Evolutionary conservation across 2,329 filamentous ascomycete genomes (phyloP), one percentile per base, ranked within the genome.

Genomic region (Pseudocercospora musae): DNA sequence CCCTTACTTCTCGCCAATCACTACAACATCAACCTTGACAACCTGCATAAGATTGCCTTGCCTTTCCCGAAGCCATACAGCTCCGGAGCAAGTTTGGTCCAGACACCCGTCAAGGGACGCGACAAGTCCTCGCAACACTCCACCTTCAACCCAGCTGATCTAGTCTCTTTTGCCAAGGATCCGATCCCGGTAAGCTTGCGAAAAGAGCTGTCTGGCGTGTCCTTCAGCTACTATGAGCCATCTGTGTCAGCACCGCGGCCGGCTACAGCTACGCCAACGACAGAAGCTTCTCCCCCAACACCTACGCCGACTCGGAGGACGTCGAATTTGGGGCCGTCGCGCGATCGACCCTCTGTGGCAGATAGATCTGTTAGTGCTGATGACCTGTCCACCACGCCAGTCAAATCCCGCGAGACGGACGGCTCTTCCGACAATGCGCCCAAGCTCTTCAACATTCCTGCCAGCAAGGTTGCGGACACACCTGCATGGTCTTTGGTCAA

Each of bases 1-100:
- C 85, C 86, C 44, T 87, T 87, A 29, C 80, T 97, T 54, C 81
- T 97, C 56, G 85, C 88, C 23, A 93, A 92, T 66, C 95, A 99
- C 77, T 99, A 87, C 78, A 85, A 85, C 69, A 84, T 88, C 72
- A 85, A 85, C 67, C 74, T 87, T 52, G 92, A 97, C 65, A 89
- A 90, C 69, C 86, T 99, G 57, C 89, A 93, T 67, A 91, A 91
- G 76, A 81, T 99, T 58, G 89, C 94, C 5, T 80, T 87, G 62
- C 91, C 94, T 6, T 96, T 98, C 73, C 69, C 73, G n/a, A 96
- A 92, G 77, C 86, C 85, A 46, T 74, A 84, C 15, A 72, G 78
- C 4, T 77, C 84, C 4, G 77, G 84, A n/a, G 73, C 81, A 8
- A 80, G 84, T 4, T 83, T 86, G 13, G 80, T 77, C 37, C 64